These are phyloP conservation scores for Corymbia calophylla DNA, from an alignment of 441 rosid species.

Conservation along the genomic window DNA sequence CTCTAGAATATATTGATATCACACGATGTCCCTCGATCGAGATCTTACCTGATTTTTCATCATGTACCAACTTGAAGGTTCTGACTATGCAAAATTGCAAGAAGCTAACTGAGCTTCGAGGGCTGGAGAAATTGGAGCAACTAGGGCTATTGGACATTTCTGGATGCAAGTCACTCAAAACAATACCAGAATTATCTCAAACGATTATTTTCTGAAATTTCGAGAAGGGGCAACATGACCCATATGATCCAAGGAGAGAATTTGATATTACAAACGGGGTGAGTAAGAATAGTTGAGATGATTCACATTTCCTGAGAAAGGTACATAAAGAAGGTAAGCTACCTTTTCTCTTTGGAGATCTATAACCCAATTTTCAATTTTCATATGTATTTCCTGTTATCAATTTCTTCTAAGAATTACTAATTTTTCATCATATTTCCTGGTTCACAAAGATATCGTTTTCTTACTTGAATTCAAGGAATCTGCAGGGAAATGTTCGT, in stretches of 20 bases:
- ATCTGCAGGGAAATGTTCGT: too few species aligned
- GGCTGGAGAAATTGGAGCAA: background rate
- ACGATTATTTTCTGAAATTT: too few species aligned
- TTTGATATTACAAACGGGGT: too few species aligned
- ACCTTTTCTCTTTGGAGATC: too few species aligned
- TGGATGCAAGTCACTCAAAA: too few species aligned
- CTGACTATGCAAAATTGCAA: background rate
- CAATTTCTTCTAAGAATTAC: too few species aligned
- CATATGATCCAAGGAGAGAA: too few species aligned
- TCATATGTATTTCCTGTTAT: background rate
- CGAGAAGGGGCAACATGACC: rapidly evolving
- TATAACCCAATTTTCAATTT: background rate
- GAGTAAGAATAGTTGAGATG: background rate
- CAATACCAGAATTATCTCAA: too few species aligned
- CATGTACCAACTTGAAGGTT: background rate
- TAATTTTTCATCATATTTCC: too few species aligned
- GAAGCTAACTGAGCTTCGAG: background rate
- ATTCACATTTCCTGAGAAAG: background rate
- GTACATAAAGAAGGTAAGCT: too few species aligned
- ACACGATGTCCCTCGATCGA: background rate
- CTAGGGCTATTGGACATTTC: background rate
- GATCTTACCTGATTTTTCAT: background rate
- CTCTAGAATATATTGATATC: background rate
- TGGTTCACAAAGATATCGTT: too few species aligned
- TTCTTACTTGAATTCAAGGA: too few species aligned